Percentiles rank a stretch among this genome's conserved stretches.
These are phyloP conservation scores for Solanum lycopersicoides DNA, from an alignment of 257 asterid species.

Conservation along the genomic window DNA sequence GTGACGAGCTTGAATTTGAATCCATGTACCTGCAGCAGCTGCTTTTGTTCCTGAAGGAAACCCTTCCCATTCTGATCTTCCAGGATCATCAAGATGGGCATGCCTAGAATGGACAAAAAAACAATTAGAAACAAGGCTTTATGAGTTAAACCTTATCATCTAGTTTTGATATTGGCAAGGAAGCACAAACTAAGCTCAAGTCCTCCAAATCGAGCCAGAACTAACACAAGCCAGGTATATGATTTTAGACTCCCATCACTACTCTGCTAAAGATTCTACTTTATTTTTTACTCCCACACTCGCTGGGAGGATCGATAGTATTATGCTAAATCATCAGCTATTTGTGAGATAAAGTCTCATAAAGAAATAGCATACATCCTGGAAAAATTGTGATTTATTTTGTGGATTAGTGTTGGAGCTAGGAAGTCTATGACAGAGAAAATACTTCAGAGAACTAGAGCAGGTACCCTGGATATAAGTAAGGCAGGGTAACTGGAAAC, in stretches of 20 bases:
- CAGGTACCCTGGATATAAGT: neutral
- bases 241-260: neutral
- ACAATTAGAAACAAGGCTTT: neutral
- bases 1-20: neutral
- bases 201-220: neutral
- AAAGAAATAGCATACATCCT: neutral
- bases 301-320: neutral
- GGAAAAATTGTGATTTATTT: neutral
- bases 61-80: slow-evolving; percentile 97
- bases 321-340: neutral
- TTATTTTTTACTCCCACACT: neutral
- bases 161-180: neutral
- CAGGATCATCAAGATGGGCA: slow-evolving; percentile 93
- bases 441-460: neutral
- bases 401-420: neutral
- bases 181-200: neutral
- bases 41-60: slow-evolving; percentile 97
- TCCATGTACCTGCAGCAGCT: slow-evolving; percentile 81
- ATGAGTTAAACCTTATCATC: neutral
- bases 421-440: neutral
- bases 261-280: neutral
- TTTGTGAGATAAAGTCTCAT: neutral
- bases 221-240: neutral
- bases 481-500: neutral
- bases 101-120: slow-evolving; percentile 37